Percentiles rank a stretch among this genome's conserved stretches.
Conservation (phyloP, 2,329 filamentous ascomycete species). For the Xylaria sp. region DNA sequence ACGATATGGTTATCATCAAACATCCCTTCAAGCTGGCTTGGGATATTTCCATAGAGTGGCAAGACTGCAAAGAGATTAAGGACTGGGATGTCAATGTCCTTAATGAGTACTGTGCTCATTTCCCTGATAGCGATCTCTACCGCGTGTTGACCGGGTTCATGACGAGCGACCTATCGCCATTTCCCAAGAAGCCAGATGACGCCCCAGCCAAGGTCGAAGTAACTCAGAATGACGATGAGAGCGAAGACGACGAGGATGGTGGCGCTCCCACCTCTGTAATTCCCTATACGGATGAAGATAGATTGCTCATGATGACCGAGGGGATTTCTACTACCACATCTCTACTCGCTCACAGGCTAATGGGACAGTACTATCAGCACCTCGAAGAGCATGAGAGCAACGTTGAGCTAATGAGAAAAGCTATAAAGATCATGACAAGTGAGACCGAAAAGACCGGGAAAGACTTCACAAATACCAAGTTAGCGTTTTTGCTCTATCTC, state of each 20-base stretch:
- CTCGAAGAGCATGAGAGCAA: constrained; percentile 85
- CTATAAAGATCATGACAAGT: constrained; percentile 62
- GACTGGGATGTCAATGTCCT: constrained; percentile 81
- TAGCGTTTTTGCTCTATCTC: constrained; percentile 77
- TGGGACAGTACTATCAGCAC: constrained; percentile 81
- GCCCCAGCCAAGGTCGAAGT: constrained; percentile 27
- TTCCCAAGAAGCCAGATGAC: constrained; percentile 54
- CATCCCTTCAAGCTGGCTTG: constrained; percentile 89
- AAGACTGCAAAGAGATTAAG: constrained; percentile 74
- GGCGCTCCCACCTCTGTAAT: constrained; percentile 59
- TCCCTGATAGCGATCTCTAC: constrained; percentile 81
- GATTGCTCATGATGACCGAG: constrained; percentile 79
- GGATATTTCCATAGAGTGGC: constrained; percentile 90
- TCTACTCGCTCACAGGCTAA: constrained; percentile 79
- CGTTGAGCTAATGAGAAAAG: constrained; percentile 79
- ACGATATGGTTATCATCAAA: constrained; percentile 95
- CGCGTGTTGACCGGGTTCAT: constrained; percentile 84
- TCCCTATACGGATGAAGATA: constrained; percentile 75
- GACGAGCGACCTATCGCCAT: constrained; percentile 83
- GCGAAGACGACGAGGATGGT: constrained; percentile 63
- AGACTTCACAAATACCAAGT: constrained; percentile 69
- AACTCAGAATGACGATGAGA: constrained; percentile 53
- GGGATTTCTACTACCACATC: constrained; percentile 72
- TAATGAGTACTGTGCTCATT: constrained; percentile 79
- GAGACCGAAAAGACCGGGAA: constrained; percentile 73